These are phyloP conservation scores for Circinella minor DNA, from an alignment of 371 early-diverging fungal genomes.

Conservation along the genomic window DNA sequence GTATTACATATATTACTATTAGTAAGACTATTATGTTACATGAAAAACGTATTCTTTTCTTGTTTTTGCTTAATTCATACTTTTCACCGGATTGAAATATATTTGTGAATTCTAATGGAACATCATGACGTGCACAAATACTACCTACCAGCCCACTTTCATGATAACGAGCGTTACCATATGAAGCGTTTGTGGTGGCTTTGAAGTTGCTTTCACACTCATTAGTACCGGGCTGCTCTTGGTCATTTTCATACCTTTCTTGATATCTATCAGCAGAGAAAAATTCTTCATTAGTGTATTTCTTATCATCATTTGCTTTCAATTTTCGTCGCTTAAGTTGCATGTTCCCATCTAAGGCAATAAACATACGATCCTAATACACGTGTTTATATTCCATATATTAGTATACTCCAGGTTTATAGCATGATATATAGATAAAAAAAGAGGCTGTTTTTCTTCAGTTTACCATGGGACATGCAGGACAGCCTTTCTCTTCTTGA, in stretches of 20 bases:
- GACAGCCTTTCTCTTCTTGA: neutral
- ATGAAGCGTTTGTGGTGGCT: neutral
- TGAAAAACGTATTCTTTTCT: too few relatives aligned
- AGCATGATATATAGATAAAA: too few relatives aligned
- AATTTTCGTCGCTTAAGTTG: neutral
- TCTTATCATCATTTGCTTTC: neutral
- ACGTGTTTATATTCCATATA: neutral
- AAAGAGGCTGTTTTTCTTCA: too few relatives aligned
- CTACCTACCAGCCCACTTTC: slow-evolving; percentile 10
- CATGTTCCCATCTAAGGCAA: neutral
- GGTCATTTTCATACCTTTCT: neutral
- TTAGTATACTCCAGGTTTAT: neutral
- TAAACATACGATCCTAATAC: neutral
- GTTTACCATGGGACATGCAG: neutral
- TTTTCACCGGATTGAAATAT: slow-evolving; percentile 2
- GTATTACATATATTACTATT: neutral
- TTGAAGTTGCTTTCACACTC: neutral
- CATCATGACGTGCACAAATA: slow-evolving; percentile 13
- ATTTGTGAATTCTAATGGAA: slow-evolving; percentile 9
- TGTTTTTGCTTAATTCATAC: neutral
- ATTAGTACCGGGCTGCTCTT: neutral
- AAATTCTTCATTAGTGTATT: neutral
- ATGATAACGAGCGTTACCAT: neutral
- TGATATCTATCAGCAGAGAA: neutral
- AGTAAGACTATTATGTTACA: neutral